Conservation (phyloP, 495 filamentous ascomycete species). For the Podospora anserina region DNA sequence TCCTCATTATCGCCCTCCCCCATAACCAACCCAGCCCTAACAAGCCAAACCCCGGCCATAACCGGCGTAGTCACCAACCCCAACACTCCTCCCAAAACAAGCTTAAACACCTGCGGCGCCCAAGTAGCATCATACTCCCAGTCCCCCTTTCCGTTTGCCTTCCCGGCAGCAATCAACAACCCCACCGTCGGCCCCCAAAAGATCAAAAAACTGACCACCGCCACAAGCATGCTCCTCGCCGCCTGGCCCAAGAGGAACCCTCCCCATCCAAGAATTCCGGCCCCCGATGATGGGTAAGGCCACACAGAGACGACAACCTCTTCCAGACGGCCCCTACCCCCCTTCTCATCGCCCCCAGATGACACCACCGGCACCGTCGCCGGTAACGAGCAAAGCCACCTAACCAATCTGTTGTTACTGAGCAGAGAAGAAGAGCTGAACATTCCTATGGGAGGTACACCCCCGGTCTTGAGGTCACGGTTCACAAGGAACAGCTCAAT, state of each 20-base stretch:
- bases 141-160: conserved; percentile 28
- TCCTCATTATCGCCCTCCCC: neutral
- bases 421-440: neutral
- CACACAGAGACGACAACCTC: neutral
- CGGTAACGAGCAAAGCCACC: conserved; percentile 42
- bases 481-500: conserved; percentile 35
- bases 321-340: neutral
- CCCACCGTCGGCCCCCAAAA: conserved; percentile 33
- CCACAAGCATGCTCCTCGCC: conserved; percentile 30
- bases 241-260: conserved; percentile 22
- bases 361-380: too few relatives aligned
- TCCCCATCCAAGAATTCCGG: conserved; percentile 15
- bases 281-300: neutral
- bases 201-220: conserved; percentile 26
- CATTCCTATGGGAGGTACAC: conserved; percentile 36
- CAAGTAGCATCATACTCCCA: conserved; percentile 41
- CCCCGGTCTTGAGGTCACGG: conserved; percentile 35
- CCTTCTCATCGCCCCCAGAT: neutral
- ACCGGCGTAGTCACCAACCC: conserved; percentile 38
- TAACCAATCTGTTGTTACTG: conserved; percentile 9
- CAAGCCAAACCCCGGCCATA: conserved; percentile 42
- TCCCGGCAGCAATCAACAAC: conserved; percentile 28
- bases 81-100: conserved; percentile 39
- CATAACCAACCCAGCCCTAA: conserved; percentile 40
- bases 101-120: conserved; percentile 45